phyloP scores from a whole-genome alignment of 768 basidiomycete species.

The Leccinum broughii region DNA sequence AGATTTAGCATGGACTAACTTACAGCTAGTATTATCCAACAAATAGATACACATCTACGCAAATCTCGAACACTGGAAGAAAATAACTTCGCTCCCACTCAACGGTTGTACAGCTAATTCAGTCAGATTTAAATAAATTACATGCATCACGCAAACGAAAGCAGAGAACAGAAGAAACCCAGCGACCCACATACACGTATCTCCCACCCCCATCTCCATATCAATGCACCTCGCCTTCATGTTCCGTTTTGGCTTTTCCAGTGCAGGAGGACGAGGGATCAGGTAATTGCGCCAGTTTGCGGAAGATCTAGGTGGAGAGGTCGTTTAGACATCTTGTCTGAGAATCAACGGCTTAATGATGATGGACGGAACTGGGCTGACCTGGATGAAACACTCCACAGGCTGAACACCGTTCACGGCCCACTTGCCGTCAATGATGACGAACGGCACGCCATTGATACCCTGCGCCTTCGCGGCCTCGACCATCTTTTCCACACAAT shows the following conservation, averaged over 20 bases:
- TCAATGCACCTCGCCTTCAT: not conserved
- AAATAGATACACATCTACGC: not conserved
- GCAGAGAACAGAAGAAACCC: not conserved
- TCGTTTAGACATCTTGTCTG: not conserved
- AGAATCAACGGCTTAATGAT: not conserved
- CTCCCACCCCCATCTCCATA: too few species aligned
- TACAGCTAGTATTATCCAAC: not conserved
- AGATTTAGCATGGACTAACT: not conserved
- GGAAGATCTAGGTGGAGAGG: conserved; percentile 27
- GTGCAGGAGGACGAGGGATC: not conserved
- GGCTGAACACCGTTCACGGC: conserved; percentile 46
- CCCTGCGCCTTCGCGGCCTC: conserved; percentile 40
- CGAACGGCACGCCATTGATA: conserved; percentile 51
- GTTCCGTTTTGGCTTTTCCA: not conserved
- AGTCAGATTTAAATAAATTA: not conserved
- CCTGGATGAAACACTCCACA: conserved; percentile 40
- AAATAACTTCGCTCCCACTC: too few species aligned
- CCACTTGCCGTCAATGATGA: conserved; percentile 47
- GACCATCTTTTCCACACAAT: conserved; percentile 41
- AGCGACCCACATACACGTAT: too few species aligned
- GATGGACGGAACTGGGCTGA: conserved; percentile 7
- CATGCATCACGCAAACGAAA: not conserved
- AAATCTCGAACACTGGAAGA: too few species aligned
- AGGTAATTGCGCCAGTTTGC: conserved; percentile 26
- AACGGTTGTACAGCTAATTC: too few species aligned